phyloP scores from a whole-genome alignment of 495 filamentous ascomycete genomes.

The Saxispiralis lemnorum region DNA sequence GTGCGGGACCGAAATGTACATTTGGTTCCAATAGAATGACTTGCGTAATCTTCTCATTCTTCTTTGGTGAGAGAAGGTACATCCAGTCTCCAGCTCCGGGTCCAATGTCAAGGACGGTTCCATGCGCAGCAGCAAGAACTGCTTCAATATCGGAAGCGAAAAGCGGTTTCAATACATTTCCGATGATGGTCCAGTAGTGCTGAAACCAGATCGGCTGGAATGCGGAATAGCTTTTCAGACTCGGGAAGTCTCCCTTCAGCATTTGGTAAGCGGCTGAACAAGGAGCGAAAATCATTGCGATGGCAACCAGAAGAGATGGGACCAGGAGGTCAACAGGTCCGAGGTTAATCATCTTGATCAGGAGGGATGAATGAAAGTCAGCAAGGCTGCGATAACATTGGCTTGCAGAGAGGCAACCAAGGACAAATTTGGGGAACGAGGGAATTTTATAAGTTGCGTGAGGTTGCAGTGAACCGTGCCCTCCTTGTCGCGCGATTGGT shows the following conservation, averaged over 20 bases:
- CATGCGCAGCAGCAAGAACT: constrained; percentile 10
- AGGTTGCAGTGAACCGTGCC: too few relatives aligned
- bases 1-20: constrained; percentile 29
- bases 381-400: too few relatives aligned
- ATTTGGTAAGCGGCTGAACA: background rate
- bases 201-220: constrained; percentile 5
- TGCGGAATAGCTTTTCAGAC: background rate
- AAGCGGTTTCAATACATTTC: background rate
- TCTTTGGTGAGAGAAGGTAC: constrained; percentile 19
- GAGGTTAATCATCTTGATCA: too few relatives aligned
- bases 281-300: background rate
- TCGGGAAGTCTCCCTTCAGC: background rate
- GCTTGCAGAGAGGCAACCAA: too few relatives aligned
- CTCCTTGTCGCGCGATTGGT: too few relatives aligned
- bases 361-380: too few relatives aligned
- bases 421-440: too few relatives aligned
- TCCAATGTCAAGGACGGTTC: constrained; percentile 31
- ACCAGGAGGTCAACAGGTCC: constrained; percentile 5
- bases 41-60: constrained; percentile 26
- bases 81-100: constrained; percentile 32
- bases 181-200: constrained; percentile 4
- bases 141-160: background rate
- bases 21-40: constrained; percentile 56
- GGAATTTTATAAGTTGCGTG: too few relatives aligned
- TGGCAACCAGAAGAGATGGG: background rate